Evolutionary conservation across 139 green algal species (phyloP).

Genomic region (Tetradesmus obliquus): DNA sequence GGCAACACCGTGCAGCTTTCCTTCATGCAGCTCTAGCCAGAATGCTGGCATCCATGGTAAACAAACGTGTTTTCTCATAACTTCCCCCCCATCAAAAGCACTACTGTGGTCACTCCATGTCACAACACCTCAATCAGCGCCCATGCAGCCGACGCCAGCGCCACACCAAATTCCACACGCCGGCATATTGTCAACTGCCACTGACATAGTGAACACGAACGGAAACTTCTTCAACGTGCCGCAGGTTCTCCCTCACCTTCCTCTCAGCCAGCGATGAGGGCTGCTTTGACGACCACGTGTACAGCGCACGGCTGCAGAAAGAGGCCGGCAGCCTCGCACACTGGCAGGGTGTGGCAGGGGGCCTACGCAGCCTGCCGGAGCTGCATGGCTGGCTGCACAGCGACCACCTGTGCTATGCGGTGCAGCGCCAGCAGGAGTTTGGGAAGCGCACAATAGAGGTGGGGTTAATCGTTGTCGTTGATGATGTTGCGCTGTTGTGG

Average conservation of each 20-base stretch:
- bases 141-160: not conserved
- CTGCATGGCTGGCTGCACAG: slow-evolving; percentile 78
- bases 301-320: slow-evolving; percentile 53
- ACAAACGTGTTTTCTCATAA: no score
- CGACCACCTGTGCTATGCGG: slow-evolving; percentile 86
- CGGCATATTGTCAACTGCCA: not conserved
- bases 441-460: slow-evolving; percentile 48
- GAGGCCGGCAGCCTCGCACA: slow-evolving; percentile 62
- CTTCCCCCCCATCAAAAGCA: no score
- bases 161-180: not conserved
- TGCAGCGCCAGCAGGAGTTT: slow-evolving; percentile 71
- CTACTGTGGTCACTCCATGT: no score
- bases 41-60: no score
- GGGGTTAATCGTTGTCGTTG: not conserved
- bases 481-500: no score
- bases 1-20: no score
- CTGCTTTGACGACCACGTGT: slow-evolving; percentile 63
- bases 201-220: not conserved
- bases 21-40: no score
- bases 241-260: slow-evolving; percentile 47
- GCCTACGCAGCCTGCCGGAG: slow-evolving; percentile 57
- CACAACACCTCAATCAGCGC: not conserved
- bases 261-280: slow-evolving; percentile 68
- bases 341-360: slow-evolving; percentile 59
- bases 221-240: not conserved